Evolutionary conservation across 257 asterid genomes (phyloP).

Genomic region (Haberlea rhodopensis): DNA sequence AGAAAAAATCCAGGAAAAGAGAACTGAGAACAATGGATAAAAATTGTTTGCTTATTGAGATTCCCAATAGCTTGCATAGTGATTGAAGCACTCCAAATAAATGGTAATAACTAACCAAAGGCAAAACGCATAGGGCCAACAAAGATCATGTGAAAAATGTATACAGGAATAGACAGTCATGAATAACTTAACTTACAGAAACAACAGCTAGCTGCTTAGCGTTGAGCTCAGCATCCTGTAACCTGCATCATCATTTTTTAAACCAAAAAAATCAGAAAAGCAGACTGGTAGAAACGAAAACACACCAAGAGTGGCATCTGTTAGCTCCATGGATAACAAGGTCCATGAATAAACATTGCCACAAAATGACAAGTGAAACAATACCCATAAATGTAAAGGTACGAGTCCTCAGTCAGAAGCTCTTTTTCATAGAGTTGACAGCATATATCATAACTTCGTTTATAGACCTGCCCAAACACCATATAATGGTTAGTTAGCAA

Average conservation of each 20-base stretch:
- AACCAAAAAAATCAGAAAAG: slow-evolving; percentile 27
- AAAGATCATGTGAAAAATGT: neutral
- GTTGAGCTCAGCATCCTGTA: slow-evolving; percentile 70
- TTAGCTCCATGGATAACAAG: slow-evolving; percentile 6
- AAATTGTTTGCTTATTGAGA: neutral
- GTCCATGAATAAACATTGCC: slow-evolving; percentile 12
- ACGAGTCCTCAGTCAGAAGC: slow-evolving; percentile 80
- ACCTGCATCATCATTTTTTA: slow-evolving; percentile 43
- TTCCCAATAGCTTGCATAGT: slow-evolving; percentile 8
- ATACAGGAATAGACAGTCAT: neutral
- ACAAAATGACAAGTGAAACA: slow-evolving; percentile 23
- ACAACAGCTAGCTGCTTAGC: slow-evolving; percentile 94
- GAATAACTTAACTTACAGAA: slow-evolving; percentile 56
- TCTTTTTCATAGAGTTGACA: slow-evolving; percentile 88
- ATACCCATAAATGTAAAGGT: slow-evolving; percentile 87
- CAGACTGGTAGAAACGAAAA: slow-evolving; percentile 12
- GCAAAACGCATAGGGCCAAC: neutral
- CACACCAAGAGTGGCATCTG: slow-evolving; percentile 6
- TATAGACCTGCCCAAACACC: slow-evolving; percentile 68
- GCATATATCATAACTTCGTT: slow-evolving; percentile 85
- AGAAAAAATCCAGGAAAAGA: slow-evolving; percentile 4
- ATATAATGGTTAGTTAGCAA: slow-evolving; percentile 16
- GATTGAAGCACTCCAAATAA: slow-evolving; percentile 11
- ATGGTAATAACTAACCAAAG: slow-evolving; percentile 4
- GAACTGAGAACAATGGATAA: slow-evolving; percentile 3